Conservation (phyloP, 306 rosid genomes). For the Prunus campanulata region DNA sequence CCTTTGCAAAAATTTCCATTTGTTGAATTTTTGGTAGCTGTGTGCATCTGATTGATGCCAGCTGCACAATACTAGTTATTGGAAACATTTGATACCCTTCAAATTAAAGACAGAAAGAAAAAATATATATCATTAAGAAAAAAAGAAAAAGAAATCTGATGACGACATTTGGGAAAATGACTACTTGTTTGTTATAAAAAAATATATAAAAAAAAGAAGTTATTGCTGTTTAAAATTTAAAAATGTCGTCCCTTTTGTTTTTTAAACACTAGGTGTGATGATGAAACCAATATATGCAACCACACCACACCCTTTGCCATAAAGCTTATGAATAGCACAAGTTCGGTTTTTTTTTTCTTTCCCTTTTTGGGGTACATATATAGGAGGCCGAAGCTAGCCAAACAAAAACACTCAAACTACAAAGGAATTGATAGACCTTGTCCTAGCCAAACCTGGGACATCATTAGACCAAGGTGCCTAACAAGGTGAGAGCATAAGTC, state of each 20-base stretch:
- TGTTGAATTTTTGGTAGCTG: conserved; percentile 34
- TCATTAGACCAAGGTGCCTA: too few relatives aligned
- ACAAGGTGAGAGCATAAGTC: too few relatives aligned
- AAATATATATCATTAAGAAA: neutral
- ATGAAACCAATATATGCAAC: neutral
- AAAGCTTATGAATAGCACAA: neutral
- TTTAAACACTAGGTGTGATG: neutral
- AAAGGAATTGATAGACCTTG: too few relatives aligned
- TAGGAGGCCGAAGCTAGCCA: too few relatives aligned
- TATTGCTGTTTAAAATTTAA: neutral
- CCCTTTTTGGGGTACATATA: too few relatives aligned
- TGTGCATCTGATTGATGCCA: conserved; percentile 46
- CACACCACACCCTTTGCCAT: neutral
- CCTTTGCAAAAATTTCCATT: conserved; percentile 42
- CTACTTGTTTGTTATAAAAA: conserved; percentile 27
- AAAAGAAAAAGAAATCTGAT: neutral
- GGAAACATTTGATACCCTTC: conserved; percentile 44
- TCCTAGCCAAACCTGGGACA: too few relatives aligned
- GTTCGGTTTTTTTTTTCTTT: neutral
- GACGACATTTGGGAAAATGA: conserved; percentile 44
- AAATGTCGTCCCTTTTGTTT: neutral
- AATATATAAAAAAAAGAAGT: neutral
- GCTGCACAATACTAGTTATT: conserved; percentile 47
- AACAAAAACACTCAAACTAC: too few relatives aligned
- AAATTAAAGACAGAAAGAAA: neutral